Conservation (phyloP, 148 eudicot genomes). For the Rhododendron mucronatum region DNA sequence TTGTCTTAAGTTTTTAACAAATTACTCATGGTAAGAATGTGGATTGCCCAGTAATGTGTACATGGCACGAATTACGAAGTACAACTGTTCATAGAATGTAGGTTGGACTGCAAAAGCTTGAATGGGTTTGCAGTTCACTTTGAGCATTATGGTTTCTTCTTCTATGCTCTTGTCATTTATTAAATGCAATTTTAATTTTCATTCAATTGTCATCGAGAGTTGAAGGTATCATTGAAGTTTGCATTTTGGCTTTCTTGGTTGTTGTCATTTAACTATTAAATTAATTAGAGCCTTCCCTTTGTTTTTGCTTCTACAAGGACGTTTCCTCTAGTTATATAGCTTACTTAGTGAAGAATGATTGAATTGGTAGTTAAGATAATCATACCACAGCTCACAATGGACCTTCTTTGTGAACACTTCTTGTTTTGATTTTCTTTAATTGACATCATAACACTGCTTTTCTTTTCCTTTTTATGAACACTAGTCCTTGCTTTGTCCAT, state of each 20-base stretch:
- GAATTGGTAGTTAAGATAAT: background rate
- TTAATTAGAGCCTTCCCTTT: background rate
- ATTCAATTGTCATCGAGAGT: background rate
- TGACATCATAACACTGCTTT: background rate
- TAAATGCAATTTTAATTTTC: background rate
- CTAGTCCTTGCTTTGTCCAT: background rate
- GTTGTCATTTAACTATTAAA: background rate
- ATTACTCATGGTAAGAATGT: background rate
- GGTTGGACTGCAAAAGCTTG: background rate
- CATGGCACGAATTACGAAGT: background rate
- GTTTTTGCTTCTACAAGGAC: background rate
- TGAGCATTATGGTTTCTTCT: background rate
- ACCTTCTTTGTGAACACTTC: background rate
- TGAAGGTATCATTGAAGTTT: background rate
- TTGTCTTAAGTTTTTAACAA: background rate
- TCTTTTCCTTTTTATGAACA: background rate
- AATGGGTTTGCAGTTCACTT: background rate
- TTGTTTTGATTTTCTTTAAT: background rate
- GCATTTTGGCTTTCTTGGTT: background rate
- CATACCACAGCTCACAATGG: background rate
- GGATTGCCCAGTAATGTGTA: background rate
- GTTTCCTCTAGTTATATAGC: background rate
- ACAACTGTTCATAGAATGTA: background rate
- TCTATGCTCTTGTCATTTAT: background rate
- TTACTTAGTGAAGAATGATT: background rate